Percentiles rank a stretch among this genome's conserved stretches.
These are phyloP conservation scores for Stramenopiles sp. DNA, from an alignment of 352 stramenopile species.

Conservation along the genomic window DNA sequence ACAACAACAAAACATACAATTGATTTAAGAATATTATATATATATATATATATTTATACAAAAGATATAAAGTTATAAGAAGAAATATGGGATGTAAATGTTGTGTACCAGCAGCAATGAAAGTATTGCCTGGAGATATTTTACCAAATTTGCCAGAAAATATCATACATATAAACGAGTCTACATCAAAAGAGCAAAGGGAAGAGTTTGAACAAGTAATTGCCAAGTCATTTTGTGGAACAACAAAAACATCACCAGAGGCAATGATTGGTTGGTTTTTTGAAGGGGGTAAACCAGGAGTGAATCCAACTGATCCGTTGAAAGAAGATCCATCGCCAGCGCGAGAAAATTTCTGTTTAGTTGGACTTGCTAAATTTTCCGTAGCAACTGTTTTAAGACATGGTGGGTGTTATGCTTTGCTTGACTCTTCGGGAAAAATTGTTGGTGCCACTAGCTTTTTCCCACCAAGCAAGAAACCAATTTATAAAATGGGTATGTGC, in stretches of 20 bases:
- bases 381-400: neutral
- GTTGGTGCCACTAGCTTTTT: neutral
- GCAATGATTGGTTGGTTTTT: neutral
- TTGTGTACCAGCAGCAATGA: neutral
- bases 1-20: too few species aligned
- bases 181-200: neutral
- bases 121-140: neutral
- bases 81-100: neutral
- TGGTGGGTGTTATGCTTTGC: neutral
- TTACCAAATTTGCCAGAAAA: neutral
- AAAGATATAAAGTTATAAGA: too few species aligned
- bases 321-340: neutral
- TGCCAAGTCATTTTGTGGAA: neutral
- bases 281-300: neutral
- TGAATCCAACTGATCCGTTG: neutral
- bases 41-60: too few species aligned
- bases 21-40: too few species aligned
- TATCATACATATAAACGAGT: neutral
- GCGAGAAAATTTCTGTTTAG: neutral
- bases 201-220: neutral
- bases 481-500: neutral
- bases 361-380: neutral
- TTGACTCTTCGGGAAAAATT: neutral
- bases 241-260: neutral
- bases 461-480: neutral